Evolutionary conservation across 768 basidiomycete genomes (phyloP).

Genomic region (Russula sp.): DNA sequence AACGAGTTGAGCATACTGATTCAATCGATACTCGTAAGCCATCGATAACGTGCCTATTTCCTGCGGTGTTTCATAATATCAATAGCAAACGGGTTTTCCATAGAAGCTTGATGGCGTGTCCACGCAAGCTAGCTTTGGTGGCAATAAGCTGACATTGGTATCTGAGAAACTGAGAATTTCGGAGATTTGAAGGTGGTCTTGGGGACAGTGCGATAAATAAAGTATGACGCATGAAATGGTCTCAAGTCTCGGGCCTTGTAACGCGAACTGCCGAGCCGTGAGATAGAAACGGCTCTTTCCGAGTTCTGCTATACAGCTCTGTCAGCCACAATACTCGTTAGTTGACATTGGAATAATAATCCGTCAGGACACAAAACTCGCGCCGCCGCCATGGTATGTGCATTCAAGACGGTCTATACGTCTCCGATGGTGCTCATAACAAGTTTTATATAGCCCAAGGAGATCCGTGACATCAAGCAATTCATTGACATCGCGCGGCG

Average conservation of each 20-base stretch:
- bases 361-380: not conserved
- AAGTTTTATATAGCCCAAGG: constrained; percentile 68
- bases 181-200: not conserved
- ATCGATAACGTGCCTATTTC: not conserved
- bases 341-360: not conserved
- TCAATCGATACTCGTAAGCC: no score
- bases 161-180: not conserved
- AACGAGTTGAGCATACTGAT: not conserved
- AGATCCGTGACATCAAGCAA: constrained; percentile 97
- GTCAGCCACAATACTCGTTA: constrained; percentile 12
- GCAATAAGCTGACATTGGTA: not conserved
- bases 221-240: no score
- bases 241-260: no score
- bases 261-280: no score
- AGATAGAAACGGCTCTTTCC: constrained; percentile 12
- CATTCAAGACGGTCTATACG: not conserved
- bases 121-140: not conserved
- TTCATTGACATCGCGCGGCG: constrained; percentile 96
- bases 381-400: constrained; percentile 18
- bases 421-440: not conserved
- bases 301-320: constrained; percentile 19
- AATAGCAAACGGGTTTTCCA: not conserved
- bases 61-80: not conserved
- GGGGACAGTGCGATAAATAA: not conserved
- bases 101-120: constrained; percentile 9